These are phyloP conservation scores for Coemansia sp. DNA, from an alignment of 371 early-diverging fungal species.

Conservation along the genomic window DNA sequence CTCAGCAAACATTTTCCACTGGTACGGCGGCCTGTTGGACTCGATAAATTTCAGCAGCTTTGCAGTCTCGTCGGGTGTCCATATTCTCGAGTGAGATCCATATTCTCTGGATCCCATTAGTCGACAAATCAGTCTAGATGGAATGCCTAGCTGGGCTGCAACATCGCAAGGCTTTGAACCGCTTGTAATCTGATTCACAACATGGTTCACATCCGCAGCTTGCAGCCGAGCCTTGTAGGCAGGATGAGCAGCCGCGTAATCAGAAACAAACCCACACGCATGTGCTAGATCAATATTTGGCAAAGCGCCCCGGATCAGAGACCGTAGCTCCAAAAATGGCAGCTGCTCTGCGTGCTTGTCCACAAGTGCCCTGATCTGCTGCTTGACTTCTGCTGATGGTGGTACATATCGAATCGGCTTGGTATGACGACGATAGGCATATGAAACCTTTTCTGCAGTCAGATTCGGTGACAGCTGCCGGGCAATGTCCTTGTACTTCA, in stretches of 20 bases:
- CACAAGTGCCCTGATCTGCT: background rate
- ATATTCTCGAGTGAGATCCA: background rate
- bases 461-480: conserved; percentile 1
- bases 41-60: background rate
- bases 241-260: background rate
- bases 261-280: background rate
- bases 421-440: background rate
- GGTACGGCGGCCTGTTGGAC: background rate
- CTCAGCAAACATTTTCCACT: background rate
- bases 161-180: background rate
- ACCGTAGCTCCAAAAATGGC: background rate
- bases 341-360: background rate
- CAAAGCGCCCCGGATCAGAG: background rate
- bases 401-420: background rate
- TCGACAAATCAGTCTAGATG: background rate
- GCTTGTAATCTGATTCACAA: background rate
- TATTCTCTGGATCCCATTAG: background rate
- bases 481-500: conserved; percentile 1
- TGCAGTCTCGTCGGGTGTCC: background rate
- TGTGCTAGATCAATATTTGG: background rate
- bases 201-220: background rate
- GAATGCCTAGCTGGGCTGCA: background rate
- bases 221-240: background rate
- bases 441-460: background rate
- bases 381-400: background rate